These are phyloP conservation scores for Vicia faba DNA, from an alignment of 306 rosid species.

Conservation along the genomic window DNA sequence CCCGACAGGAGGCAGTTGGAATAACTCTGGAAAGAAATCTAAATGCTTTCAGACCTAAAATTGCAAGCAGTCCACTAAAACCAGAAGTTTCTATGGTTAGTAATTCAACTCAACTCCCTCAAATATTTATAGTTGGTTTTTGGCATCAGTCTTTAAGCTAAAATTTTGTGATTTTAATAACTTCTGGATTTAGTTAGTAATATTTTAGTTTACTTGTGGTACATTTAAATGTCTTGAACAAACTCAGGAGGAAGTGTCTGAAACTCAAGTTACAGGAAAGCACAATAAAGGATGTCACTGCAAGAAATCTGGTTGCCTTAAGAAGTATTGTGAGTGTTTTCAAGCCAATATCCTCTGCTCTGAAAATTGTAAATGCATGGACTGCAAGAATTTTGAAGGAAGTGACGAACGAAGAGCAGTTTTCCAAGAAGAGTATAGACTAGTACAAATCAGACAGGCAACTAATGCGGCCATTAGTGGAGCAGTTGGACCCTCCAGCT, in stretches of 20 bases:
- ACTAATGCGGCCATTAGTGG: conserved; percentile 64
- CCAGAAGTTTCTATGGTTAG: conserved; percentile 55
- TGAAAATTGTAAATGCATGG: conserved; percentile 76
- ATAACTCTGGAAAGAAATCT: conserved; percentile 73
- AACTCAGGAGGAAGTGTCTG: conserved; percentile 60
- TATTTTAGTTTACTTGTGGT: conserved; percentile 31
- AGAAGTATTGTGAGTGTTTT: conserved; percentile 88
- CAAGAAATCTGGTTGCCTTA: conserved; percentile 86
- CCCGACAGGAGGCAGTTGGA: conserved; percentile 69
- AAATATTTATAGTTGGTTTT: conserved; percentile 1
- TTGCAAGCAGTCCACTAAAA: conserved; percentile 67
- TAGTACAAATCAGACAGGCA: conserved; percentile 52
- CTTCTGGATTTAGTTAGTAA: conserved; percentile 28
- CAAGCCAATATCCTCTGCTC: conserved; percentile 79
- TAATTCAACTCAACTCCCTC: conserved; percentile 35
- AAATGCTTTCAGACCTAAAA: conserved; percentile 82
- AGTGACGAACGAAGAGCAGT: conserved; percentile 58
- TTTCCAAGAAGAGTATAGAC: conserved; percentile 48
- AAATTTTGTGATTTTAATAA: conserved; percentile 10
- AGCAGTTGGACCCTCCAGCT: conserved; percentile 59
- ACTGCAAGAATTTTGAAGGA: conserved; percentile 82
- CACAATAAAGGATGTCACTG: conserved; percentile 91
- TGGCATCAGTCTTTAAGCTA: conserved; percentile 29
- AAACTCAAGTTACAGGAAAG: conserved; percentile 65
- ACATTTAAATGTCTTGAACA: conserved; percentile 35